Evolutionary conservation across 495 filamentous ascomycete species (phyloP), one percentile per base, ranked within the genome.

Genomic region (Podospora pseudopauciseta): DNA sequence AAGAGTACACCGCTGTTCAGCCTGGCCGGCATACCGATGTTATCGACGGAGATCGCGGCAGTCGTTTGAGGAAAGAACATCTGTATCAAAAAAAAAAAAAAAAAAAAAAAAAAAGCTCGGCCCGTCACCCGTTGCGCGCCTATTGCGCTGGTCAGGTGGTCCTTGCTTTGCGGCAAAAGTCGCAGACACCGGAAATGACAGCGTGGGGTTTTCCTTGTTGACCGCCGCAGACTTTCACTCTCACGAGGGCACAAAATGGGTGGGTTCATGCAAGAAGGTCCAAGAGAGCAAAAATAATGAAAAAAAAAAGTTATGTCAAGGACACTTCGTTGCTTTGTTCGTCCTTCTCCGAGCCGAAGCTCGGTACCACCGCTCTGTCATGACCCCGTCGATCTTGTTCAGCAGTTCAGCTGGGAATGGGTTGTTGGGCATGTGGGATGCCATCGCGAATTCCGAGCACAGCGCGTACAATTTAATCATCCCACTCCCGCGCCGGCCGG

Each of bases 1-100:
- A 49, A 49, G 13, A 11, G 13, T 26, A 58, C 55, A 58, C 55
- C 55, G 55, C 55, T 58, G 55, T 58, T 58, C 55, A 58, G 55
- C 55, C 55, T 58, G 55, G 18, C 55, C 55, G 55, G 55, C 55
- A 58, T 58, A 58, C 55, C 55, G 55, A 58, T 58, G 55, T 20
- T 16, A 49, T 13, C 5, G 9, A 58, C 55, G 55, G 55, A 58
- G 55, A 58, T 58, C 55, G 55, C 55, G 55, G 55, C 55, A 58
- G 55, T 58, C 39, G 39, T 16, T 16, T 2, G 39, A 49, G 9
- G 7, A 32, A 32, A 32, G 30, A 32, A 32, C 4, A 7, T 32
- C 30, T 32, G 4, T 7, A 32, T 32, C 30, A 32, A 32, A 32
- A 7, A 32, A 7, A 32, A 32, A n/a, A 58, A 58, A 58, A 18